These are phyloP conservation scores for Limnanthes douglasii DNA, from an alignment of 345 rosid species.

Conservation along the genomic window DNA sequence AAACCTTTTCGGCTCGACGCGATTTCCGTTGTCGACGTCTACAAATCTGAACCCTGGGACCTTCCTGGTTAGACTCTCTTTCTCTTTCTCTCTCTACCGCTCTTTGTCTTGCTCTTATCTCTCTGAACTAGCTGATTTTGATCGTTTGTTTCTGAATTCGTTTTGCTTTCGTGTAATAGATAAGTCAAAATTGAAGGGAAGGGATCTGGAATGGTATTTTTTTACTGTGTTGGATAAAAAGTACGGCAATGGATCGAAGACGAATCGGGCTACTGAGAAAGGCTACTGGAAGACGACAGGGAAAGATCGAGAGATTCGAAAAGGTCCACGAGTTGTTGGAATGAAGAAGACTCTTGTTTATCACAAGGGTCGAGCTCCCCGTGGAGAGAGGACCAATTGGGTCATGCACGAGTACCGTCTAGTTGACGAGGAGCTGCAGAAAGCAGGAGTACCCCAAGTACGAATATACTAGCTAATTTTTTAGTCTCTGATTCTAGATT, in stretches of 20 bases:
- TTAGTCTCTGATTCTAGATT: background rate
- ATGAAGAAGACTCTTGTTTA: conserved; percentile 98
- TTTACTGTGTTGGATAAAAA: conserved; percentile 72
- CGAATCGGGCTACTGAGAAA: conserved; percentile 84
- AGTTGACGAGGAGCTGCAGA: conserved; percentile 37
- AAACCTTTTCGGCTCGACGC: conserved; percentile 60
- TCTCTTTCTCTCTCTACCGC: too few relatives aligned
- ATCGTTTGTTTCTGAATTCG: background rate
- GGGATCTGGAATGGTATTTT: conserved; percentile 97
- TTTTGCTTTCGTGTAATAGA: conserved; percentile 15
- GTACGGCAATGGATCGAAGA: conserved; percentile 72
- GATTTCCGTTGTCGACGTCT: conserved; percentile 59
- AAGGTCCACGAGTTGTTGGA: conserved; percentile 38
- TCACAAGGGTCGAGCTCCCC: conserved; percentile 82
- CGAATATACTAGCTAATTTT: conserved; percentile 15
- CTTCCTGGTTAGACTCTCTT: too few relatives aligned
- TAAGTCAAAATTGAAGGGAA: conserved; percentile 62
- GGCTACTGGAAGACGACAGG: conserved; percentile 99
- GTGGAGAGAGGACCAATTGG: conserved; percentile 77
- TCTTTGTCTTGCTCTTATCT: background rate
- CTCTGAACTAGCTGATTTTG: too few relatives aligned
- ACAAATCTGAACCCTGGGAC: conserved; percentile 92
- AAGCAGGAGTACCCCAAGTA: conserved; percentile 51
- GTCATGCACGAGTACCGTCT: conserved; percentile 98
- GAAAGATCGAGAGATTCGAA: conserved; percentile 54